phyloP scores from a whole-genome alignment of 495 filamentous ascomycete genomes.

The Xylaria venustula region DNA sequence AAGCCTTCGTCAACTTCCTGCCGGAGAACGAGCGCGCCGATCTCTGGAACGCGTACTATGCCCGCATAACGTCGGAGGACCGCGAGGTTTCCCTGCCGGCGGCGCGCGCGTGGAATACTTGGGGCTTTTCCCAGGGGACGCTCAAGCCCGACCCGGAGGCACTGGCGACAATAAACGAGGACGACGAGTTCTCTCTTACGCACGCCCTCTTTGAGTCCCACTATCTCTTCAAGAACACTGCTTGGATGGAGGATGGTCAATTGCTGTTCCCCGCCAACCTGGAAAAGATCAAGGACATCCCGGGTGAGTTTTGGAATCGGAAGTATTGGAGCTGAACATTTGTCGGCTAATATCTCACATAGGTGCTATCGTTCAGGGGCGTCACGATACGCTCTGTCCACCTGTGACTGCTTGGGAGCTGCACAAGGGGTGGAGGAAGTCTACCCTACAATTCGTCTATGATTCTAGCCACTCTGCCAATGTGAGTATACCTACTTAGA shows the following conservation, averaged over 20 bases:
- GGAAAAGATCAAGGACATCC: conserved; percentile 40
- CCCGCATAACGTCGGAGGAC: conserved; percentile 29
- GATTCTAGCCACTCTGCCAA: conserved; percentile 35
- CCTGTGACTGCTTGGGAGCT: conserved; percentile 41
- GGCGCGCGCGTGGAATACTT: conserved; percentile 35
- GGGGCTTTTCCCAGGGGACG: conserved; percentile 36
- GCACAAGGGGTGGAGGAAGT: conserved; percentile 37
- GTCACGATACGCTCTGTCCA: conserved; percentile 45
- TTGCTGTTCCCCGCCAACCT: conserved; percentile 33
- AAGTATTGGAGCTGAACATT: not conserved
- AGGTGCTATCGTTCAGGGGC: conserved; percentile 40
- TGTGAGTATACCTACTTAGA: not conserved
- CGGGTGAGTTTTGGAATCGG: conserved; percentile 22
- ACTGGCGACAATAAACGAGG: conserved; percentile 26
- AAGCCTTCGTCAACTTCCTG: conserved; percentile 34
- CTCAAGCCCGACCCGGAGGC: conserved; percentile 22
- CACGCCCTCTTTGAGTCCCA: conserved; percentile 41
- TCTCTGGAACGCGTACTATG: conserved; percentile 34
- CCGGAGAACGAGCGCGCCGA: conserved; percentile 33
- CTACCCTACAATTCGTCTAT: conserved; percentile 33
- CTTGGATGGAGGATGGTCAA: conserved; percentile 38
- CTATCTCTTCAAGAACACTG: conserved; percentile 37
- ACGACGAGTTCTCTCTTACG: conserved; percentile 36
- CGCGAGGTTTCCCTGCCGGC: conserved; percentile 15
- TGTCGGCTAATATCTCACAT: not conserved